These are phyloP conservation scores for Volvox reticuliferus DNA, from an alignment of 139 green algal species.

Conservation along the genomic window DNA sequence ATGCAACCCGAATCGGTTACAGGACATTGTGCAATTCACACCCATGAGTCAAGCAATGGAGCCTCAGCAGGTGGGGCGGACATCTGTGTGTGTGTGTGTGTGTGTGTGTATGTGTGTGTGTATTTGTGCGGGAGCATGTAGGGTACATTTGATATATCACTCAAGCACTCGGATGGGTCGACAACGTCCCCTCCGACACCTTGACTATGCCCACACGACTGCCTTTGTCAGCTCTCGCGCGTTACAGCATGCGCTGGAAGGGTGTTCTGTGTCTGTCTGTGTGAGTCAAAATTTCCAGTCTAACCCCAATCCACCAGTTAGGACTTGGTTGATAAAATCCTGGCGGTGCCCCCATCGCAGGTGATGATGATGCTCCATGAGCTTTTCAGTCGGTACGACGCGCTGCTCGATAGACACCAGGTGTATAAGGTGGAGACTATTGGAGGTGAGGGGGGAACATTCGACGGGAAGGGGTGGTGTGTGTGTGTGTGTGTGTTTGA, in stretches of 20 bases:
- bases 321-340: background rate
- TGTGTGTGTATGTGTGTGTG: background rate
- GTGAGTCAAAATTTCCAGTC: too few relatives aligned
- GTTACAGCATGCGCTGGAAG: too few relatives aligned
- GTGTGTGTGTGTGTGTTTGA: too few relatives aligned
- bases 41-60: conserved; percentile 47
- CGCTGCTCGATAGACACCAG: background rate
- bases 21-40: conserved; percentile 44
- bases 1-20: background rate
- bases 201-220: too few relatives aligned
- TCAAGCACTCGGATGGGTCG: too few relatives aligned
- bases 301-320: too few relatives aligned
- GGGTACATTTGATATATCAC: too few relatives aligned
- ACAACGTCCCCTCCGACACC: too few relatives aligned
- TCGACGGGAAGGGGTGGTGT: background rate
- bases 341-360: background rate
- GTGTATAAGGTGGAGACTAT: conserved; percentile 58
- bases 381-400: conserved; percentile 52
- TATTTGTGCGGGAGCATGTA: background rate
- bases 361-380: conserved; percentile 54
- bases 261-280: too few relatives aligned
- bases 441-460: conserved; percentile 12
- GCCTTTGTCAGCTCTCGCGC: too few relatives aligned
- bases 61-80: conserved; percentile 25
- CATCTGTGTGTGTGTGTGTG: background rate